Base-by-base conservation (phyloP, 768 basidiomycete genomes). In the Mycena chlorophos region DNA sequence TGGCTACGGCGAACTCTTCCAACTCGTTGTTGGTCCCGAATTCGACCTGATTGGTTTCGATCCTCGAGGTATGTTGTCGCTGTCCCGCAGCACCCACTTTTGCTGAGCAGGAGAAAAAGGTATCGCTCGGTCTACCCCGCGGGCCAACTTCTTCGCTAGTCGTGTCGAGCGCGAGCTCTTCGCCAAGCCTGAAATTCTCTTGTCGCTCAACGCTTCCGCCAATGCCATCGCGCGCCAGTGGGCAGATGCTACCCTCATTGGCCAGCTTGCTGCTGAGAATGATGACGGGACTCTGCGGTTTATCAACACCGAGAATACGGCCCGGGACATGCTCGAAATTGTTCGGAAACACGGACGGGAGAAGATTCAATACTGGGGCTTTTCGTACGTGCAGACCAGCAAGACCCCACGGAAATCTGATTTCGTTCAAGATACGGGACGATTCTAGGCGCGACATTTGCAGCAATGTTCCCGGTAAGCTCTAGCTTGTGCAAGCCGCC, bases 31-130 rank as follows among this genome's bases (percentile, higher is more conserved):
- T 2, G 65, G 63, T 12, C 61, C 52, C n/a, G 55, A 61, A 30
- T 66, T 58, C 38, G 63, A 66, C 27, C 20, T 61, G 12, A 45
- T 65, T 16, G 58, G 65, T 8, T 63, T 66, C 23, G 65, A 66
- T 58, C 65, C 65, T 23, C 59, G 65, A 31, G 65, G 65, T 62
- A 25, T 22, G 25, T 13, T 13, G 13, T 10, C 6, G 10, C 10
- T 43, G 8, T 43, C 20, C 20, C 40, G 22, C 19, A 12, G 12
- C 4, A 46, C 12, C 14, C 10, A 4, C 39, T 25, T 16, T 31
- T 17, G 30, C 4, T 37, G 13, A 47, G 29, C n/a, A 10, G 3
- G 4, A 3, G 14, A n/a, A 1, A 3, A 8, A 64, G 65, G 65
- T 17, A 54, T 63, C 29, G 28, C 38, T 10, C 54, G 48, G 2